Percentiles rank a stretch among this genome's conserved stretches.
Conservation (phyloP, 441 rosid genomes). For the Manihot esculenta region DNA sequence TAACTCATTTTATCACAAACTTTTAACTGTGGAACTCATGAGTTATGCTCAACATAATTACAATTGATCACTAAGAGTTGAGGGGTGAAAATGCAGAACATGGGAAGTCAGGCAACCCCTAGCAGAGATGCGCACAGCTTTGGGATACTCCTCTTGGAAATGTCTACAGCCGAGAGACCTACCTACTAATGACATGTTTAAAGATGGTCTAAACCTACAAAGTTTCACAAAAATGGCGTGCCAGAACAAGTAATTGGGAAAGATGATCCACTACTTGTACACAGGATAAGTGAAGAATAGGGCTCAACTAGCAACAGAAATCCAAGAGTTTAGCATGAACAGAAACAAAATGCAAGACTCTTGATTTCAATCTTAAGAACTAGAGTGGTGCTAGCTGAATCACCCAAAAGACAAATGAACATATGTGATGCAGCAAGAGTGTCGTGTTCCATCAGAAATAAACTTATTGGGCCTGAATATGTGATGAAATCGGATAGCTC, state of each 20-base stretch:
- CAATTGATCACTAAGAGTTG: background rate
- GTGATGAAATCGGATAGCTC: background rate
- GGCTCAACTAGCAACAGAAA: background rate
- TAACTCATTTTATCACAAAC: background rate
- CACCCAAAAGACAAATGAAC: background rate
- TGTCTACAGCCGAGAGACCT: constrained; percentile 5
- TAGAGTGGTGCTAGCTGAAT: constrained; percentile 3
- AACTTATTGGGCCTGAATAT: background rate
- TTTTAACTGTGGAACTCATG: background rate
- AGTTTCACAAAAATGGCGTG: constrained; percentile 10
- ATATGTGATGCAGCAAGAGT: background rate
- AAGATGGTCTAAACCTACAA: background rate
- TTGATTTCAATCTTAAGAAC: constrained; percentile 4
- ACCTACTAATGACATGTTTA: background rate
- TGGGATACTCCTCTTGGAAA: background rate
- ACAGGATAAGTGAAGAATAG: background rate
- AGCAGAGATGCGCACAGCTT: constrained; percentile 1
- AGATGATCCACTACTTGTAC: background rate
- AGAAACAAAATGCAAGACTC: background rate
- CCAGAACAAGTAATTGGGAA: background rate
- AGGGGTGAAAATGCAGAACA: background rate
- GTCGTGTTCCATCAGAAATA: background rate
- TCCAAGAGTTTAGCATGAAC: background rate
- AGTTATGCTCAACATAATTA: background rate
- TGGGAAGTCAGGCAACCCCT: background rate